phyloP scores from a whole-genome alignment of 805 yeast genomes.

The Suhomyces sp. region DNA sequence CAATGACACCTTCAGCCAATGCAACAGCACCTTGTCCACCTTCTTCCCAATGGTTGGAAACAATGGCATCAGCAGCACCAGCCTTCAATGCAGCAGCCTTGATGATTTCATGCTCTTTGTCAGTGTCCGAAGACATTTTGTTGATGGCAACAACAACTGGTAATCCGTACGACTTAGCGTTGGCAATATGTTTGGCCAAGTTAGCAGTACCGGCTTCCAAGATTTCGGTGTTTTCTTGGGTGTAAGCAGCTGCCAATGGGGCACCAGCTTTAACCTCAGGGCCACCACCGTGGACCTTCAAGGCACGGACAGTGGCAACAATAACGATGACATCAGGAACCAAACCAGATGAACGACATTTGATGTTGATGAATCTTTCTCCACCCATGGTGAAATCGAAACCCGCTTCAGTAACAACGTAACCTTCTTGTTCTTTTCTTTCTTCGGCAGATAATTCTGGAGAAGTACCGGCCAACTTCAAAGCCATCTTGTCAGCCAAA shows the following conservation, averaged over 20 bases:
- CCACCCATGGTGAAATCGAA: slow-evolving; percentile 99
- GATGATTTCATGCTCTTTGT: slow-evolving; percentile 65
- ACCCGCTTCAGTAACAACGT: slow-evolving; percentile 96
- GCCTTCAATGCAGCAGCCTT: slow-evolving; percentile 68
- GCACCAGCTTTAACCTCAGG: slow-evolving; percentile 87
- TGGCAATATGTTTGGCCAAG: slow-evolving; percentile 72
- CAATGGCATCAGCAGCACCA: slow-evolving; percentile 78
- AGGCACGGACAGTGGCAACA: slow-evolving; percentile 82
- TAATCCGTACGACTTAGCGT: slow-evolving; percentile 68
- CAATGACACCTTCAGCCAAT: slow-evolving; percentile 68
- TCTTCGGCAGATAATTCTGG: slow-evolving; percentile 43
- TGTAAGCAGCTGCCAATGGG: slow-evolving; percentile 70
- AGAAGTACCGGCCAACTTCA: slow-evolving; percentile 76
- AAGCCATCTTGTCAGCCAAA: slow-evolving; percentile 87
- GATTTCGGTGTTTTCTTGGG: slow-evolving; percentile 67
- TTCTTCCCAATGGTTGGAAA: slow-evolving; percentile 83
- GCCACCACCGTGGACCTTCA: slow-evolving; percentile 86
- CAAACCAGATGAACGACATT: slow-evolving; percentile 78
- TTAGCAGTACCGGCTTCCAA: slow-evolving; percentile 71
- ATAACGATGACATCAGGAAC: slow-evolving; percentile 75
- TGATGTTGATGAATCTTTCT: slow-evolving; percentile 90
- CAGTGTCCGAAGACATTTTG: slow-evolving; percentile 73
- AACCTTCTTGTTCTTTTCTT: slow-evolving; percentile 62
- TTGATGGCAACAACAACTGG: slow-evolving; percentile 84
- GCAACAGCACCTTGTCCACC: slow-evolving; percentile 82